Evolutionary conservation across 192 early-diverging fungal genomes (phyloP).

Genomic region (Coemansia sp.): DNA sequence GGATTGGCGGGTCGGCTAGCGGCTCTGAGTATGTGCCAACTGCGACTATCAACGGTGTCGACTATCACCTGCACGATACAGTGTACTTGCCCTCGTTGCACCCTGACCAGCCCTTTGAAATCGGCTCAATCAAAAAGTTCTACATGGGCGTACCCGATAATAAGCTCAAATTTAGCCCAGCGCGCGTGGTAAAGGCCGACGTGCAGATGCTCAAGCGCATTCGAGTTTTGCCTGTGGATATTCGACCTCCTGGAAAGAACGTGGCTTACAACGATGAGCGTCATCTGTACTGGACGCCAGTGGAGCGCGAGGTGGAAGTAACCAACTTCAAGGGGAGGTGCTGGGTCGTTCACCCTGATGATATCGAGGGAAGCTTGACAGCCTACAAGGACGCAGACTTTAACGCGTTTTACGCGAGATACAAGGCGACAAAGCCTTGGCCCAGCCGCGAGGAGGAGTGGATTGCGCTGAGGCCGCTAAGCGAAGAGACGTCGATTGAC

Average conservation of each 20-base stretch:
- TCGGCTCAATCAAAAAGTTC: conserved; percentile 56
- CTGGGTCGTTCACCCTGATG: conserved; percentile 55
- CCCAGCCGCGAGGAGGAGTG: conserved; percentile 21
- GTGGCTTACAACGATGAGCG: conserved; percentile 47
- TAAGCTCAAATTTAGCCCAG: neutral
- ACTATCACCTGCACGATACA: conserved; percentile 59
- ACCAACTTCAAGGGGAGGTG: conserved; percentile 56
- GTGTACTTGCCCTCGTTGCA: conserved; percentile 56
- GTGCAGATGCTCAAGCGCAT: conserved; percentile 49
- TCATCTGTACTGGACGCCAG: conserved; percentile 49
- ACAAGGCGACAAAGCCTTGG: conserved; percentile 18
- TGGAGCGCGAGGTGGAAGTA: conserved; percentile 16
- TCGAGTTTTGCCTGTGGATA: conserved; percentile 18
- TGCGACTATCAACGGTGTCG: conserved; percentile 25
- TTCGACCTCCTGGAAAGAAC: conserved; percentile 11
- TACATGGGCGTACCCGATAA: neutral
- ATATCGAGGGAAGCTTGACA: conserved; percentile 36
- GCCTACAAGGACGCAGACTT: conserved; percentile 52
- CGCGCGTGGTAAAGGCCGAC: conserved; percentile 15
- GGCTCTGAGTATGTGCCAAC: conserved; percentile 19
- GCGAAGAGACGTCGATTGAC: neutral
- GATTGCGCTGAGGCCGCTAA: conserved; percentile 16
- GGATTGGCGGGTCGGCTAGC: conserved; percentile 12
- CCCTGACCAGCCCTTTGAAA: conserved; percentile 51
- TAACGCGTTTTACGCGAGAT: conserved; percentile 53